Percentiles rank a stretch among this genome's conserved stretches.
Evolutionary conservation across 78 protist genomes (phyloP).

Genomic region (Trichosphaerium sp.): DNA sequence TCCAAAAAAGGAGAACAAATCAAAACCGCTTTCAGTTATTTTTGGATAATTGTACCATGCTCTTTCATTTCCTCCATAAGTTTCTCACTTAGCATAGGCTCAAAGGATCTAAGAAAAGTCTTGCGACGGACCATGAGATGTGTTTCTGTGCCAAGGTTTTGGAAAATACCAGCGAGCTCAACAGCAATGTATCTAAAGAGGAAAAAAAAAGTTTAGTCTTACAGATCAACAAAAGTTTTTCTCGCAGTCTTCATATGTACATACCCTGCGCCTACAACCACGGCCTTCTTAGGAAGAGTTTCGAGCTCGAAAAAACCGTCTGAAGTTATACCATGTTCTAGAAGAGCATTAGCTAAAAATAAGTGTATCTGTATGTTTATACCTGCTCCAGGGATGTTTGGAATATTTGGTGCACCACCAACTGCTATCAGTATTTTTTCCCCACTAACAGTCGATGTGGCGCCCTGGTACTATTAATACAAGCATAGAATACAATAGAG

Average conservation of each 20-base stretch:
- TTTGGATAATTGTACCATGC: too few relatives aligned
- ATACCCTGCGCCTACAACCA: conserved; percentile 64
- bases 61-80: conserved; percentile 35
- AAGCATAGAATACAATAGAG: too few relatives aligned
- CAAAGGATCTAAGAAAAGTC: conserved; percentile 60
- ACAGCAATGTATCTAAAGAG: conserved; percentile 81
- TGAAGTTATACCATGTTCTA: conserved; percentile 49
- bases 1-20: too few relatives aligned
- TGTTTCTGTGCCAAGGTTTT: conserved; percentile 45
- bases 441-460: conserved; percentile 38
- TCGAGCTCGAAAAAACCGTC: conserved; percentile 69
- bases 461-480: too few relatives aligned
- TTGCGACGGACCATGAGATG: conserved; percentile 39
- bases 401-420: conserved; percentile 63
- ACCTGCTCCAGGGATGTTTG: conserved; percentile 55
- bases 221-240: too few relatives aligned
- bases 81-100: conserved; percentile 15
- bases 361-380: too few relatives aligned
- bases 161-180: conserved; percentile 74
- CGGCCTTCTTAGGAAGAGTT: conserved; percentile 53
- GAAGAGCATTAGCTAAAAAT: too few relatives aligned
- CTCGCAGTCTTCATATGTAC: too few relatives aligned
- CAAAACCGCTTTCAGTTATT: too few relatives aligned
- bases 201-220: too few relatives aligned
- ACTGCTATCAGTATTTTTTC: conserved; percentile 69